Base-by-base conservation (phyloP, 2,329 filamentous ascomycete species). In the Penicillium occitanis region DNA sequence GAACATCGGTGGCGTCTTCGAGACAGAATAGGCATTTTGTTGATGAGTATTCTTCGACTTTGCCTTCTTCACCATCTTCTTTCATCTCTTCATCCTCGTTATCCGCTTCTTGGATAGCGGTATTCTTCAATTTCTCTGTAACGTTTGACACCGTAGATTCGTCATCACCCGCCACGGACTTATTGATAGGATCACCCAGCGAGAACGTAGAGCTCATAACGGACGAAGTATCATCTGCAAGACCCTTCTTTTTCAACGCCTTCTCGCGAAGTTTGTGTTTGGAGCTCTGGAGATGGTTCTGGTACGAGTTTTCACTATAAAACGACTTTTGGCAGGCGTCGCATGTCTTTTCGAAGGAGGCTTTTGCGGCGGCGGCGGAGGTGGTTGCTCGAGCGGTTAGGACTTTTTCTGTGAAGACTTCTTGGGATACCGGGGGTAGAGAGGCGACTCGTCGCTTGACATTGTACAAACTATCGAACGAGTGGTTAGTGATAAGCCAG, bases 371-470 rank as follows among this genome's bases (percentile, higher is more conserved):
- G 69, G 94, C 92, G 40, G 92, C 92, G 50, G 86, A 91, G 17
- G 93, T 91, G 7, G 87, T 88, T 33, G 93, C 93, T 75, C 96
- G 92, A 69, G 93, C 94, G 72, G 93, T 92, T 17, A 97, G 84
- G 46, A 99, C 94, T 78, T 98, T 98, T 73, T 98, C 95, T 73
- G 92, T 92, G 78, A 98, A 99, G 66, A 92, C 86, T 76, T 98
- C 93, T 63, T 94, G 93, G 6, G 93, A 89, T 59, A 98, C 92
- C 3, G 95, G 93, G 35, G 94, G 93, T 5, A 98, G 84, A 5
- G 91, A 92, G 50, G 94, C 93, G 65, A 98, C 91, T 73, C 93
- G 90, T 72, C 95, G 91, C 83, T 98, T 97, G 73, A 98, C 87
- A 78, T 99, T 99, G 81, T 97, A 97, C 70, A 95, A 90, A 79